These are phyloP conservation scores for Beauveria sp. DNA, from an alignment of 2,329 filamentous ascomycete species.

Conservation along the genomic window DNA sequence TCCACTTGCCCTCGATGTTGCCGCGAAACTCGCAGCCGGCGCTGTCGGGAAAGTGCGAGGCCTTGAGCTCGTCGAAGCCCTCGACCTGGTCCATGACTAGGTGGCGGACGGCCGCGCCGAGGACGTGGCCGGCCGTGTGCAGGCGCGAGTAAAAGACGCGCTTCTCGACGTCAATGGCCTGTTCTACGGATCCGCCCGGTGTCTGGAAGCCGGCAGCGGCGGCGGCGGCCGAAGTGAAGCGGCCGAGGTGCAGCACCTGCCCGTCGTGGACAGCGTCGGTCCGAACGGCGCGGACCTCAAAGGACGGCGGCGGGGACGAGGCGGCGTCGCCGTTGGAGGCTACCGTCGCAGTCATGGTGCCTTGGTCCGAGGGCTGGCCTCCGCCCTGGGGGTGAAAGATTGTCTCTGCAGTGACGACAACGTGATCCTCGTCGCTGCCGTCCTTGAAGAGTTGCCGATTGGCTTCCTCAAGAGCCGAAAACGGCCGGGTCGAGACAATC, in stretches of 20 bases:
- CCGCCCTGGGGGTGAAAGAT: slow-evolving; percentile 71
- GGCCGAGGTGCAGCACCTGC: slow-evolving; percentile 59
- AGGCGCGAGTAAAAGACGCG: slow-evolving; percentile 57
- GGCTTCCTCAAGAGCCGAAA: slow-evolving; percentile 40
- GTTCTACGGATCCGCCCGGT: slow-evolving; percentile 38
- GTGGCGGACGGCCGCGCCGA: slow-evolving; percentile 58
- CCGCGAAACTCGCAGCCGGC: slow-evolving; percentile 63
- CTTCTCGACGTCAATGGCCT: slow-evolving; percentile 52
- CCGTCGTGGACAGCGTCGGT: slow-evolving; percentile 41
- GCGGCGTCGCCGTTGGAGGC: slow-evolving; percentile 13
- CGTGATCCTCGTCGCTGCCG: slow-evolving; percentile 39
- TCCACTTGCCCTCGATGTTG: slow-evolving; percentile 55
- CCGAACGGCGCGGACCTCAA: slow-evolving; percentile 51
- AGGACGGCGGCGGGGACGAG: slow-evolving; percentile 20
- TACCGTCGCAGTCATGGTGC: slow-evolving; percentile 38
- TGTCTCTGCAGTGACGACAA: slow-evolving; percentile 56
- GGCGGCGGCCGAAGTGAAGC: slow-evolving; percentile 31
- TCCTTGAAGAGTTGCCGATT: slow-evolving; percentile 53
- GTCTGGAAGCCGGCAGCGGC: slow-evolving; percentile 24
- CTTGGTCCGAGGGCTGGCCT: slow-evolving; percentile 63
- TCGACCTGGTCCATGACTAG: slow-evolving; percentile 44
- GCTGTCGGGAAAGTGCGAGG: slow-evolving; percentile 61
- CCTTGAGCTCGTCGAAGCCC: slow-evolving; percentile 59
- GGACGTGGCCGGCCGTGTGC: slow-evolving; percentile 67
- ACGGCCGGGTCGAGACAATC: slow-evolving; percentile 39